phyloP scores from a whole-genome alignment of 2,329 filamentous ascomycete genomes.

The Diplodia corticola region DNA sequence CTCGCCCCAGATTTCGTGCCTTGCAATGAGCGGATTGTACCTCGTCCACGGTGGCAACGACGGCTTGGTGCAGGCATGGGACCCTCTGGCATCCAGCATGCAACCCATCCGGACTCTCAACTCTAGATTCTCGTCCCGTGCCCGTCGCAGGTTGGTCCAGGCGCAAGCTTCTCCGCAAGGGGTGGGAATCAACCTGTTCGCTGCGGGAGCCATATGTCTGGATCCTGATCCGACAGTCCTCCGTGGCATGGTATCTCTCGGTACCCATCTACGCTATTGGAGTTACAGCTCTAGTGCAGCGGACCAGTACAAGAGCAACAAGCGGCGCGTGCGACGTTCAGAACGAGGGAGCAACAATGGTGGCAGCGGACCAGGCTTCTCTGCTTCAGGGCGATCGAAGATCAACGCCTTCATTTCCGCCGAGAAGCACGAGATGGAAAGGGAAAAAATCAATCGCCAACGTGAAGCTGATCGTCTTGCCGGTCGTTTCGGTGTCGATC shows the following conservation, averaged over 20 bases:
- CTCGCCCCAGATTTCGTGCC: conserved; percentile 79
- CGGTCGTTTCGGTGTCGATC: conserved; percentile 79
- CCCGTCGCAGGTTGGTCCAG: conserved; percentile 72
- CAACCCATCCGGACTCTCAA: conserved; percentile 84
- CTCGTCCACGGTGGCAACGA: conserved; percentile 92
- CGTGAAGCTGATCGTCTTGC: conserved; percentile 71
- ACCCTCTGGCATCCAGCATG: conserved; percentile 78
- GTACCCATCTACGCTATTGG: conserved; percentile 89
- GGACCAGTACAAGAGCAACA: conserved; percentile 71
- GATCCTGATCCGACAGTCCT: conserved; percentile 86
- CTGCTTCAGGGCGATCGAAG: conserved; percentile 65
- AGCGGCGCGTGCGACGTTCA: conserved; percentile 73
- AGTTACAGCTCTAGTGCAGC: conserved; percentile 81
- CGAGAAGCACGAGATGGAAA: conserved; percentile 78
- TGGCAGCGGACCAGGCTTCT: conserved; percentile 54
- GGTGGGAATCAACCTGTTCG: conserved; percentile 73
- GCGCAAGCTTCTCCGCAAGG: conserved; percentile 67
- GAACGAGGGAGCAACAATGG: conserved; percentile 63
- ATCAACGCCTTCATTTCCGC: conserved; percentile 81
- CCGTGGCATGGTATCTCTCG: conserved; percentile 82
- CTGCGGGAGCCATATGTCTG: conserved; percentile 79
- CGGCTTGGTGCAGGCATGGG: conserved; percentile 94
- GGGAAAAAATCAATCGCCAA: conserved; percentile 66
- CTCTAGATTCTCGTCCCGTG: conserved; percentile 76
- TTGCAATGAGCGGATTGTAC: conserved; percentile 83